Conservation (phyloP, 176 grass and related monocot species). For the Juncus effusus region DNA sequence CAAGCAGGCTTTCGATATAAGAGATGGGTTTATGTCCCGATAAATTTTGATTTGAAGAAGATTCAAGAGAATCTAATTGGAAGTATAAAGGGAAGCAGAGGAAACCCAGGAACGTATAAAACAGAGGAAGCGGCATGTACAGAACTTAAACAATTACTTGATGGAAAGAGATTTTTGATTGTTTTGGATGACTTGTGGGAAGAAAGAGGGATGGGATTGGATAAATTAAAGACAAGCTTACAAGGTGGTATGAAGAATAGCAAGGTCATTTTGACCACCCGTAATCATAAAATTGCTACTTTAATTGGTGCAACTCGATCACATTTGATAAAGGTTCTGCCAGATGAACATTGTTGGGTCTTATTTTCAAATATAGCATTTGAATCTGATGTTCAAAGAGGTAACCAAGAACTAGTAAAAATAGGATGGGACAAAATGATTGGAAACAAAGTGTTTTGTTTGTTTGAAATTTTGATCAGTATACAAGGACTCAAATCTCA, state of each 20-base stretch:
- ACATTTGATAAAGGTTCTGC: constrained; percentile 13
- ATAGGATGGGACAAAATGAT: constrained; percentile 21
- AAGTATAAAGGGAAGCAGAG: not conserved
- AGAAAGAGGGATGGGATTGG: not conserved
- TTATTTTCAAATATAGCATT: constrained; percentile 23
- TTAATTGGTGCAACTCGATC: not conserved
- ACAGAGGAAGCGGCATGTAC: constrained; percentile 3
- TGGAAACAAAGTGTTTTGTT: too few species aligned
- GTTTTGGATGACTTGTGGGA: constrained; percentile 32
- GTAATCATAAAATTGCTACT: constrained; percentile 13
- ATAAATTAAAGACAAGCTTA: constrained; percentile 24
- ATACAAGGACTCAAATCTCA: too few species aligned
- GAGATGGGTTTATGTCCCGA: constrained; percentile 31
- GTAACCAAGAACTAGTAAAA: not conserved
- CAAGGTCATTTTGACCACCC: constrained; percentile 21
- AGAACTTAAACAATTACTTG: not conserved
- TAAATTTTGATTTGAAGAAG: constrained; percentile 29
- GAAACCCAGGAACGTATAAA: not conserved
- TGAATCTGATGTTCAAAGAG: not conserved
- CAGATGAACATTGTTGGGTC: constrained; percentile 13
- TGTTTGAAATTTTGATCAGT: too few species aligned
- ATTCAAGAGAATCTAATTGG: constrained; percentile 19
- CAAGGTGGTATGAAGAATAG: constrained; percentile 12
- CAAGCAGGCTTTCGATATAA: not conserved
- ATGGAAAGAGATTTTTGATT: constrained; percentile 23